Percentiles rank a stretch among this genome's conserved stretches.
phyloP scores from a whole-genome alignment of 352 stramenopile species.

The Pythium dissimile region DNA sequence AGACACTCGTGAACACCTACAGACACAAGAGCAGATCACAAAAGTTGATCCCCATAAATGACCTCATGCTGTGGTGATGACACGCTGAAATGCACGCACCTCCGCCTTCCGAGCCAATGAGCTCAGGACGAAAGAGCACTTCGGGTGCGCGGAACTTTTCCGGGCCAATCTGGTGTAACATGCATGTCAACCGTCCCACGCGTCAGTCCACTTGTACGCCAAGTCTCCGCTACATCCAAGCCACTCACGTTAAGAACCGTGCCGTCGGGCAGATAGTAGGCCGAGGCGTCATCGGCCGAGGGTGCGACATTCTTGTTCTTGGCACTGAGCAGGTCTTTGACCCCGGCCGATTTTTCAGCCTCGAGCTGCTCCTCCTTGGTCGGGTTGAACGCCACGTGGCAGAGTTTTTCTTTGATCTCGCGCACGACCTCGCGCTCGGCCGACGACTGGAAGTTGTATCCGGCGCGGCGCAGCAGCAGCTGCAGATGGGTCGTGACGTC shows the following conservation, averaged over 20 bases:
- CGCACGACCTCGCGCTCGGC: constrained; percentile 85
- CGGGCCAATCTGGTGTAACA: constrained; percentile 35
- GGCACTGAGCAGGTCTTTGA: constrained; percentile 23
- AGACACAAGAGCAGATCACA: neutral
- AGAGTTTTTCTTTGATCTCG: constrained; percentile 89
- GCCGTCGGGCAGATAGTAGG: constrained; percentile 79
- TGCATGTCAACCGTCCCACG: too few relatives aligned
- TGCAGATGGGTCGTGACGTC: constrained; percentile 83
- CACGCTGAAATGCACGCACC: too few relatives aligned
- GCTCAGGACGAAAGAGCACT: constrained; percentile 59
- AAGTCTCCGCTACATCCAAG: neutral
- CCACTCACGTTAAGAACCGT: constrained; percentile 73
- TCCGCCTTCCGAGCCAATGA: constrained; percentile 62
- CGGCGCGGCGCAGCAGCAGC: constrained; percentile 64
- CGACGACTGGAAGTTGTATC: constrained; percentile 88
- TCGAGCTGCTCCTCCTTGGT: constrained; percentile 81
- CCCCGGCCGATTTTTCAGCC: constrained; percentile 48
- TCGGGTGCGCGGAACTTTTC: constrained; percentile 65
- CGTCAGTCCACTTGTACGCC: neutral
- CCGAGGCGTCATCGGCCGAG: constrained; percentile 49
- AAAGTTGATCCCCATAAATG: too few relatives aligned
- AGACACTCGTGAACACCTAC: constrained; percentile 84
- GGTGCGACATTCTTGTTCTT: constrained; percentile 39
- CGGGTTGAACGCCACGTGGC: constrained; percentile 82
- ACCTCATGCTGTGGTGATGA: too few relatives aligned